Base-by-base conservation (phyloP, 2,329 filamentous ascomycete genomes). In the Sphaerulina vaccinii region DNA sequence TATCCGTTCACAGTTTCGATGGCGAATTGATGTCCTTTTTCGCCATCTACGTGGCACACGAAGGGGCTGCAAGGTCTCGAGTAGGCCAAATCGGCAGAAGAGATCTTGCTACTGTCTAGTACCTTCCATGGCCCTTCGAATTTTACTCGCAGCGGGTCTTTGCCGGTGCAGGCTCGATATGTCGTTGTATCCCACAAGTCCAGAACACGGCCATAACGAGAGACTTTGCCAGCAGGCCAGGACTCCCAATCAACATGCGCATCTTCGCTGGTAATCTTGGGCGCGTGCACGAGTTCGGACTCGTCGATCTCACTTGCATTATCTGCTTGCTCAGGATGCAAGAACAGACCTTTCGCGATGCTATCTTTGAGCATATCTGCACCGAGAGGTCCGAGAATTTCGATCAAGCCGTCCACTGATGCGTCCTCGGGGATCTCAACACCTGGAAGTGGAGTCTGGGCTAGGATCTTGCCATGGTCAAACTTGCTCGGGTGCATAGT, bases 401-500 rank as follows among this genome's bases (percentile, higher is more conserved):
- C 67, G 1, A 80, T 70, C 3, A 90, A 70, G 9, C 73, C 62
- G 0, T 70, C 62, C 1, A 80, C 73, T 0, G 78, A 81, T 52
- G 73, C 77, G 18, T 64, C 62, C 0, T 69, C 61, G 0, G 75
- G 72, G 24, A 89, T 74, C 1, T 64, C 56, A 3, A 82, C 64
- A 1, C 82, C 83, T 0, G 83, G 83, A 0, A 65, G 51, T 0
- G 80, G 77, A 0, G 68, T 72, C 70, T 95, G 90, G 13, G 81
- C 78, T 21, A 99, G 76, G 8, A 96, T 79, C 2, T 75, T 70
- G 22, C 93, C 93, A 54, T 84, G 82, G 68, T 99, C 93, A 67
- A 97, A 96, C 40, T 78, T 71, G 13, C 74, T 72, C 1, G 83
- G 79, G 68, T 96, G 83, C 32, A 99, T 79, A 0, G 92, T 97